Evolutionary conservation across 2,329 filamentous ascomycete genomes (phyloP).

Genomic region (Cercospora brassicicola): DNA sequence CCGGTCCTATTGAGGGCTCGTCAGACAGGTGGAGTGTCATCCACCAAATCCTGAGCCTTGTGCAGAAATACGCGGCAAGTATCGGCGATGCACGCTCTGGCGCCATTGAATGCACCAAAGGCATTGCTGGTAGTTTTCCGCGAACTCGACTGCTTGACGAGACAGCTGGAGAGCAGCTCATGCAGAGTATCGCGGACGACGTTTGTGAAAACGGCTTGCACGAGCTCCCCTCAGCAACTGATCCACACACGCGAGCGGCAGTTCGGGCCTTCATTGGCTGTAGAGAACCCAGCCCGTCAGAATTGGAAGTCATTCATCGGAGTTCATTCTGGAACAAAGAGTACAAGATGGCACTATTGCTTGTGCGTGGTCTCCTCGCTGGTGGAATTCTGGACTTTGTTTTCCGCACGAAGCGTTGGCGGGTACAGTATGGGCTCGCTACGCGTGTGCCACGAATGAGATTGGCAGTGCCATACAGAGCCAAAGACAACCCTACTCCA

Average conservation of each 20-base stretch:
- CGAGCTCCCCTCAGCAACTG: conserved; percentile 19
- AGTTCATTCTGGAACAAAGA: neutral
- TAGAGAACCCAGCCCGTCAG: neutral
- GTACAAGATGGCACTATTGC: conserved; percentile 41
- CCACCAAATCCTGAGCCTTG: conserved; percentile 40
- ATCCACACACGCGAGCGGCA: neutral
- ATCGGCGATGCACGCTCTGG: conserved; percentile 13
- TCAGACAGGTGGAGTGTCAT: conserved; percentile 43
- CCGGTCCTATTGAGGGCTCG: conserved; percentile 43
- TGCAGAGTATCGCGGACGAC: conserved; percentile 34
- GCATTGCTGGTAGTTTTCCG: conserved; percentile 48
- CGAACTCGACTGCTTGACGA: conserved; percentile 47
- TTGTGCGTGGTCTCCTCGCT: conserved; percentile 62
- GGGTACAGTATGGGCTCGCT: conserved; percentile 59
- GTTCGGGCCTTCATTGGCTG: neutral
- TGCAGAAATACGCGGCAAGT: conserved; percentile 15
- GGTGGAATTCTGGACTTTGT: conserved; percentile 61
- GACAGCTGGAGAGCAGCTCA: neutral
- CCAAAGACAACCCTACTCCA: conserved; percentile 64
- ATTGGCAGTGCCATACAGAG: conserved; percentile 66
- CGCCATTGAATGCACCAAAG: conserved; percentile 16
- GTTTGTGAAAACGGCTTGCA: conserved; percentile 36
- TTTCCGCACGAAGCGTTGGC: conserved; percentile 64
- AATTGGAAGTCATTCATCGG: neutral
- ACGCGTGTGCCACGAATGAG: conserved; percentile 49